Base-by-base conservation (phyloP, 768 basidiomycete genomes). In the Suillus luteus region DNA sequence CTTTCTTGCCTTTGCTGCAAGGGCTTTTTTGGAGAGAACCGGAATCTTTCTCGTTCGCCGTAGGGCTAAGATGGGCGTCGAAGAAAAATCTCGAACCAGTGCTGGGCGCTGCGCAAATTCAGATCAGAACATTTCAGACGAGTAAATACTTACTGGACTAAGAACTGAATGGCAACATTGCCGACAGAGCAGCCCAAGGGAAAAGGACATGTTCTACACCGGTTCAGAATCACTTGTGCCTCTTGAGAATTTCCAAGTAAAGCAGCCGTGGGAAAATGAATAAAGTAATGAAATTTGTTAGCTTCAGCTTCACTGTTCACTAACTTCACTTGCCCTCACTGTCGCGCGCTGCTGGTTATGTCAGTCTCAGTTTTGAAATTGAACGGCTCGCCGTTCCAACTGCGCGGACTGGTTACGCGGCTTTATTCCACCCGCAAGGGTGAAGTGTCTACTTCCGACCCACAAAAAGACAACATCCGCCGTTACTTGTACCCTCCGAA, bases 401-500 rank as follows among this genome's bases (percentile, higher is more conserved):
- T 70, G 17, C 57, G 57, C 8, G 57, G 57, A 40, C 24, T 58
- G 41, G 77, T 75, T 24, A 78, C 80, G 51, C 81, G 83, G 49
- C 70, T 78, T 71, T 85, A 85, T 65, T 74, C 73, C 57, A 74
- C 78, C 2, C 65, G 62, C 54, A 64, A 70, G 4, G 17, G 60
- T 38, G 74, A 75, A 7, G 24, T 19, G 6, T 35, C 31, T 24
- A 66, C 75, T 6, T 75, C 73, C 38, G 91, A 91, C 71, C 86
- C 87, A 41, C 84, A 84, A 70, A 83, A 85, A 69, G 89, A 93
- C 60, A 83, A 85, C 66, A 87, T 96, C 61, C 90, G 92, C 65
- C 87, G 87, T 70, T 82, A 84, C 55, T 85, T 96, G 64, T 96
- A 95, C 75, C 94, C 94, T 1, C 79, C 83, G 49, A 92, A 90